Conservation (phyloP, 306 rosid species). For the Fagus sylvatica region DNA sequence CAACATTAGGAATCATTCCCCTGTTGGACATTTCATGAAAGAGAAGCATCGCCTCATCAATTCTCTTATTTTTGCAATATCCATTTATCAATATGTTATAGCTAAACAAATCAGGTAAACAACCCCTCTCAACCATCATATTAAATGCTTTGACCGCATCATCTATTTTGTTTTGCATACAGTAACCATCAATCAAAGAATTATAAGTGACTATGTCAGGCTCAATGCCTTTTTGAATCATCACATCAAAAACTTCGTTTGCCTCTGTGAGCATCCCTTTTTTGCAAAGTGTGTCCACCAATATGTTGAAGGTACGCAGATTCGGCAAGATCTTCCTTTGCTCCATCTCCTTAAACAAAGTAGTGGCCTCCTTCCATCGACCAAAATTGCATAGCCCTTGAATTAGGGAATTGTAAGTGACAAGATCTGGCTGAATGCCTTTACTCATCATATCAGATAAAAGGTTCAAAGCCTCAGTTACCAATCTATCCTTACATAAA, state of each 20-base stretch:
- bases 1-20: conserved; percentile 28
- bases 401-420: conserved; percentile 37
- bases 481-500: conserved; percentile 4
- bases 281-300: conserved; percentile 29
- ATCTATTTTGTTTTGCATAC: conserved; percentile 28
- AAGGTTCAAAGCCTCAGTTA: not conserved
- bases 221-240: conserved; percentile 15
- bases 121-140: conserved; percentile 17
- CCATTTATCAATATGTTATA: conserved; percentile 32
- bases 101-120: conserved; percentile 23
- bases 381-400: conserved; percentile 24
- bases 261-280: conserved; percentile 29
- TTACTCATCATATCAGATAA: not conserved
- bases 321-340: conserved; percentile 15
- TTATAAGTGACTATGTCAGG: conserved; percentile 41
- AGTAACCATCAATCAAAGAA: conserved; percentile 33
- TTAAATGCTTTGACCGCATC: conserved; percentile 12
- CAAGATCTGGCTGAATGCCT: conserved; percentile 13
- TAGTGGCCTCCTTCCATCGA: conserved; percentile 26
- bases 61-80: conserved; percentile 23
- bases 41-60: conserved; percentile 29
- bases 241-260: conserved; percentile 15
- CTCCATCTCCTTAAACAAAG: conserved; percentile 37
- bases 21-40: conserved; percentile 30
- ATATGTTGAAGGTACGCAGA: conserved; percentile 25